Conservation (phyloP, 208 protist genomes). For the Crithidia thermophila region DNA sequence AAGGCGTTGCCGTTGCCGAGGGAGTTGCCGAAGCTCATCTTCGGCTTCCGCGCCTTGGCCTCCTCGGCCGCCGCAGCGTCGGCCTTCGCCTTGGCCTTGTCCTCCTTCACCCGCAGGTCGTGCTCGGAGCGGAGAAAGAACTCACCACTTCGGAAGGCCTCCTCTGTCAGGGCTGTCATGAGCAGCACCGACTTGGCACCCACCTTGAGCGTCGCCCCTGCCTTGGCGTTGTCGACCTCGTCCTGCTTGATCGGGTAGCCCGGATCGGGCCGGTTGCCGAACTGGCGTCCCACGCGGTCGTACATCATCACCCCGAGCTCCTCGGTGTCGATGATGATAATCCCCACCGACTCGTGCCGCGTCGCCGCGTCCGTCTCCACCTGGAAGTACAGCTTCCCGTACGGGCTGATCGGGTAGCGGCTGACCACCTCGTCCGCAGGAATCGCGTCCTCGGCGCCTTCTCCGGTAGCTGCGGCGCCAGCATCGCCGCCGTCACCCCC, state of each 20-base stretch:
- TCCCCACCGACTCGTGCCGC: slow-evolving; percentile 80
- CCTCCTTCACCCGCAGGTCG: slow-evolving; percentile 78
- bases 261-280: slow-evolving; percentile 84
- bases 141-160: slow-evolving; percentile 85
- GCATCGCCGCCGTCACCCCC: background rate
- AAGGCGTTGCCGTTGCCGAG: slow-evolving; percentile 42
- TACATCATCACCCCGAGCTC: slow-evolving; percentile 84
- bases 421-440: slow-evolving; percentile 41
- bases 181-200: slow-evolving; percentile 73
- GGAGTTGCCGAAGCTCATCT: slow-evolving; percentile 77
- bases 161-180: slow-evolving; percentile 81
- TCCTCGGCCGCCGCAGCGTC: slow-evolving; percentile 58
- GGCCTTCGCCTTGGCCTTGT: slow-evolving; percentile 72
- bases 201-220: slow-evolving; percentile 70
- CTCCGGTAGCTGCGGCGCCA: slow-evolving; percentile 4
- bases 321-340: slow-evolving; percentile 82
- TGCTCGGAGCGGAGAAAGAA: slow-evolving; percentile 91
- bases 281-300: slow-evolving; percentile 81
- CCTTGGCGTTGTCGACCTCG: slow-evolving; percentile 62
- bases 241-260: slow-evolving; percentile 82
- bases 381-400: slow-evolving; percentile 89
- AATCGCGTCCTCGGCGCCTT: slow-evolving; percentile 26
- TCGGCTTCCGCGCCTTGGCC: slow-evolving; percentile 47
- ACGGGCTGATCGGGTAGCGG: slow-evolving; percentile 76
- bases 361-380: slow-evolving; percentile 83